These are phyloP conservation scores for Silene coronaria DNA, from an alignment of 179 eudicot genomes.

Conservation along the genomic window DNA sequence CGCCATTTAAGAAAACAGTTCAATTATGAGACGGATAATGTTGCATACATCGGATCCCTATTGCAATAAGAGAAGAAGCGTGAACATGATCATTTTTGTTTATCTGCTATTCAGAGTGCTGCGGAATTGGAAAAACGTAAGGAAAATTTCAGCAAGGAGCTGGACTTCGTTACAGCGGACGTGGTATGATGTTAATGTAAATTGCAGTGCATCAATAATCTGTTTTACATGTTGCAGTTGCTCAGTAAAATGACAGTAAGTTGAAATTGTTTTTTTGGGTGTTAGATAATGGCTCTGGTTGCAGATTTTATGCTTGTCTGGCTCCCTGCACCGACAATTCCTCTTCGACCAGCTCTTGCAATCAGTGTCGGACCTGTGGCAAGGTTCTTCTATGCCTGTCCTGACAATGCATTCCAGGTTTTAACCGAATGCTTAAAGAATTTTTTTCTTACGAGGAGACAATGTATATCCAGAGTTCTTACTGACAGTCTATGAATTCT, in stretches of 20 bases:
- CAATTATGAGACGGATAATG: no score
- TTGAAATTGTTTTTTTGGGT: constrained; percentile 15
- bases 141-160: constrained; percentile 60
- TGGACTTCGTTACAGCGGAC: constrained; percentile 72
- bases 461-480: neutral
- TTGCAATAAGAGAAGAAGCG: no score
- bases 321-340: constrained; percentile 91
- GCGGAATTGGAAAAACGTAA: constrained; percentile 65
- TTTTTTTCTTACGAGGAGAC: neutral
- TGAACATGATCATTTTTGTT: neutral
- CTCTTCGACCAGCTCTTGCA: constrained; percentile 63
- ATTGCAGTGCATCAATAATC: neutral
- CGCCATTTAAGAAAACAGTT: no score
- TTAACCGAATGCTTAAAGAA: constrained; percentile 1
- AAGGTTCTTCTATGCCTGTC: constrained; percentile 68
- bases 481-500: constrained; percentile 4
- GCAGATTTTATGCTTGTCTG: constrained; percentile 96
- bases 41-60: no score
- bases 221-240: neutral
- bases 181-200: constrained; percentile 42
- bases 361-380: constrained; percentile 50
- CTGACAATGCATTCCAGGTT: constrained; percentile 92
- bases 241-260: constrained; percentile 1
- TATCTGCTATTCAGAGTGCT: constrained; percentile 44
- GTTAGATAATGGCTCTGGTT: constrained; percentile 84